These are phyloP conservation scores for Ophiocordyceps camponoti-rufipedis DNA, from an alignment of 2,329 filamentous ascomycete genomes.

Conservation along the genomic window DNA sequence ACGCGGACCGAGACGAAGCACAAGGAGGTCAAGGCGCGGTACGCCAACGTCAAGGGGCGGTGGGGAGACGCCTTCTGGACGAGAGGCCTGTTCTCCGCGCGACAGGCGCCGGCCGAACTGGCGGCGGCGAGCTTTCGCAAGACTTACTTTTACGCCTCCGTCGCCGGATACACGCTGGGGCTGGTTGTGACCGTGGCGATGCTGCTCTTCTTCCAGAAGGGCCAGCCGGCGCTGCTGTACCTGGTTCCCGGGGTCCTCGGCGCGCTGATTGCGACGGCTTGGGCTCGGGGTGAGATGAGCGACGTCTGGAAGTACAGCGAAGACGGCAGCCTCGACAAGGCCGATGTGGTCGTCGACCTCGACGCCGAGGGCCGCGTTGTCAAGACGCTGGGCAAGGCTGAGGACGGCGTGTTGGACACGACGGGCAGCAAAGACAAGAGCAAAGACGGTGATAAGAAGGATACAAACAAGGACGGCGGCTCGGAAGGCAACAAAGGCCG, in stretches of 20 bases:
- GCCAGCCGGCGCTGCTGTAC: conserved; percentile 82
- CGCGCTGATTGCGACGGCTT: conserved; percentile 56
- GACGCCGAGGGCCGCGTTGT: conserved; percentile 28
- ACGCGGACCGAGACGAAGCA: conserved; percentile 20
- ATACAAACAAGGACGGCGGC: conserved; percentile 2
- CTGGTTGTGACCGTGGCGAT: conserved; percentile 61
- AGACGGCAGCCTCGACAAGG: conserved; percentile 36
- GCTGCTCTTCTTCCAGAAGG: conserved; percentile 61
- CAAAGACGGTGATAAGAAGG: conserved; percentile 4
- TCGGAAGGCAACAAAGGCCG: conserved; percentile 8
- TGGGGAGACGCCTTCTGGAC: conserved; percentile 84
- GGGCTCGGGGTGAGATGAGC: conserved; percentile 50
- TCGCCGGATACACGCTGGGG: conserved; percentile 60
- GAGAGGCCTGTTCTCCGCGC: conserved; percentile 9
- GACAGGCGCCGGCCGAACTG: conserved; percentile 11
- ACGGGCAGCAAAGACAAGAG: conserved; percentile 11
- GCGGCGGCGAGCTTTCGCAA: conserved; percentile 48
- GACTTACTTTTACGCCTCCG: conserved; percentile 63
- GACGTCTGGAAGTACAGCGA: conserved; percentile 75
- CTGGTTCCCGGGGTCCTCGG: conserved; percentile 73
- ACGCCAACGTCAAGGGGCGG: conserved; percentile 43
- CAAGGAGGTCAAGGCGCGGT: conserved; percentile 31
- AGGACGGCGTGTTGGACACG: conserved; percentile 18
- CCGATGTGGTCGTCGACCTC: conserved; percentile 36
- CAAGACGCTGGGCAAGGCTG: conserved; percentile 18